Evolutionary conservation across 2,329 filamentous ascomycete species (phyloP), one percentile per base, ranked within the genome.

Genomic region (Alternaria incomplexa): DNA sequence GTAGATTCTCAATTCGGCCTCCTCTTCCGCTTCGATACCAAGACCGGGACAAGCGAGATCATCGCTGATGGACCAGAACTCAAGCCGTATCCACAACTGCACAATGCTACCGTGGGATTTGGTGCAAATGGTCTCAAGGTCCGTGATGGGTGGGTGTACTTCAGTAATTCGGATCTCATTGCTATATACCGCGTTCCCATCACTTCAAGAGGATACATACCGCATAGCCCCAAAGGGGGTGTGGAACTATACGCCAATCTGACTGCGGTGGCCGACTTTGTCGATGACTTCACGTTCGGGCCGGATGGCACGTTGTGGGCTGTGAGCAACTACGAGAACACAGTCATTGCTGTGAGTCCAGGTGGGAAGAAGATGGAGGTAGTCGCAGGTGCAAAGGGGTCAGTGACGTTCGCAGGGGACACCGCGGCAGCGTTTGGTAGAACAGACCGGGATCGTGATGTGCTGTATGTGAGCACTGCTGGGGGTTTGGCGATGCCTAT

Each of bases 291-390:
- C 44, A 40, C 51, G 10, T 53, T 65, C 15, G 40, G n/a, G 1
- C 17, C 25, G 5, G 56, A 61, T 17, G 61, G 63, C 20, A 58
- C 57, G 8, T 4, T 58, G 28, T 65, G 57, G 52, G 63, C 46
- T 20, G 55, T 57, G 26, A 56, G 57, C 2, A 66, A 66, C 40
- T 32, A 56, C 25, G 52, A 45, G n/a, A 66, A 64, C n/a, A 61
- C 58, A 2, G 20, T 36, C 2, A 36, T 51, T 15, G 26, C 28
- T 32, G 9, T 51, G 5, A 36, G 48, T n/a, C 17, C 8, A 36
- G 48, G 48, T 11, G 13, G 28, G 13, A n/a, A 23, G 28, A 51
- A 36, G 8, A 36, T 36, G 22, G 17, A 36, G 12, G 22, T 51
- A 1, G 28, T 51, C 5, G 48, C 48, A 6, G 48, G 47, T 13